Evolutionary conservation across 345 rosid genomes (phyloP), one percentile per base, ranked within the genome.

Genomic region (Corchorus capsularis): DNA sequence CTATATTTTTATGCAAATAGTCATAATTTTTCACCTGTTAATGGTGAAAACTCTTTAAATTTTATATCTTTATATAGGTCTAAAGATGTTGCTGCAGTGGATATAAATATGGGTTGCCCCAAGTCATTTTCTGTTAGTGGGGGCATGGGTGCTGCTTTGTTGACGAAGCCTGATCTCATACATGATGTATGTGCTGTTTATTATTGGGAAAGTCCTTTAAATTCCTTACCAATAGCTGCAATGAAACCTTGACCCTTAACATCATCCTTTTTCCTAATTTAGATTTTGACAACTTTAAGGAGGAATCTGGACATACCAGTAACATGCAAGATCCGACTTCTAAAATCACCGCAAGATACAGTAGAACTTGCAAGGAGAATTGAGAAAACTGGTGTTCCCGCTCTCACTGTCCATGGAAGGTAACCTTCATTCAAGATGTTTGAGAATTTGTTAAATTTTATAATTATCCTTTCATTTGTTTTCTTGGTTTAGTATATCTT

Each of bases 391-490:
- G 98, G 98, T 84, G 94, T 93, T 81, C 86, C 98, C 59, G 97
- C 97, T n/a, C 90, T 94, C 80, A 95, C 91, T 53, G 93, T 93
- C 78, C 98, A 94, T 85, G 98, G 98, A 82, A 89, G 98, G 97
- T 94, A 75, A 75, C 83, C 32, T 63, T 45, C 22, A 34, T 50
- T 62, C 69, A 46, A 53, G 4, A 19, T 3, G 13, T 22, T 65
- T 47, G 27, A 49, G 41, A 34, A 4, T 67, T 67, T 49, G 57
- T 20, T 49, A 16, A 16, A 35, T 73, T 73, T 75, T 74, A 20
- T 32, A 46, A 12, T 54, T 43, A 45, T 64, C 20, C 66, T 61
- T 46, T 67, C 22, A 65, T 59, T 61, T 72, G 3, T 72, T 79
- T 49, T 67, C 69, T 16, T 64, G 69, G n/a, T 78, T 75, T 16